Percentiles rank a stretch among this genome's conserved stretches.
Conservation (phyloP, 2,329 filamentous ascomycete genomes). For the Paecilomyces niveus region DNA sequence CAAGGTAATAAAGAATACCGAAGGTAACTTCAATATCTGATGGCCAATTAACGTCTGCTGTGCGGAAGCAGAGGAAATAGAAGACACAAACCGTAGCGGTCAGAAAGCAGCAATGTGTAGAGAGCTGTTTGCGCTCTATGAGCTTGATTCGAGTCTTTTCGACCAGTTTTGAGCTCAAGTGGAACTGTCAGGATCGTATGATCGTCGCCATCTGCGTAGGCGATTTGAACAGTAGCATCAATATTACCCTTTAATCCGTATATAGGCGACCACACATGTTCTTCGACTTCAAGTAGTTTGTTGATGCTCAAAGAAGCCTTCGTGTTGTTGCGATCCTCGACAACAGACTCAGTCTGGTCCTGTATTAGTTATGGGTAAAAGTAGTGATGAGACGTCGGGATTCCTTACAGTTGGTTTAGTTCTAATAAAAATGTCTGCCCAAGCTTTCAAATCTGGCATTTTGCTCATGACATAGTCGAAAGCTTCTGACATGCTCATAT, state of each 20-base stretch:
- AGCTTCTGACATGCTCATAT: slow-evolving; percentile 64
- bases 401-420: slow-evolving; percentile 57
- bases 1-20: slow-evolving; percentile 91
- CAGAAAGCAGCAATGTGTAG: slow-evolving; percentile 85
- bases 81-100: slow-evolving; percentile 62
- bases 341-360: slow-evolving; percentile 58
- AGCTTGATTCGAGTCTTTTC: slow-evolving; percentile 65
- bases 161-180: slow-evolving; percentile 93
- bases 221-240: slow-evolving; percentile 88
- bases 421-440: slow-evolving; percentile 76
- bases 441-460: slow-evolving; percentile 70
- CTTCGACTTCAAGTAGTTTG: slow-evolving; percentile 92
- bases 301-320: slow-evolving; percentile 77
- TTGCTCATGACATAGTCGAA: slow-evolving; percentile 75
- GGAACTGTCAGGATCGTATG: slow-evolving; percentile 72
- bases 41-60: not conserved
- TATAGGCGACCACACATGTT: slow-evolving; percentile 97
- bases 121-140: slow-evolving; percentile 92
- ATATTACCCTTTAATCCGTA: slow-evolving; percentile 97
- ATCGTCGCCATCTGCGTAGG: slow-evolving; percentile 63
- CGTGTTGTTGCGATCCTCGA: slow-evolving; percentile 71
- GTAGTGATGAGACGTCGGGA: not conserved
- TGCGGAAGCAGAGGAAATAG: slow-evolving; percentile 8
- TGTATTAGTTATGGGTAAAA: slow-evolving; percentile 19
- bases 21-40: slow-evolving; percentile 79